A percentile compares a stretch with the other conserved stretches of the same genome.
phyloP scores from a whole-genome alignment of 441 rosid genomes.

The Euphorbia schlechtendalii region DNA sequence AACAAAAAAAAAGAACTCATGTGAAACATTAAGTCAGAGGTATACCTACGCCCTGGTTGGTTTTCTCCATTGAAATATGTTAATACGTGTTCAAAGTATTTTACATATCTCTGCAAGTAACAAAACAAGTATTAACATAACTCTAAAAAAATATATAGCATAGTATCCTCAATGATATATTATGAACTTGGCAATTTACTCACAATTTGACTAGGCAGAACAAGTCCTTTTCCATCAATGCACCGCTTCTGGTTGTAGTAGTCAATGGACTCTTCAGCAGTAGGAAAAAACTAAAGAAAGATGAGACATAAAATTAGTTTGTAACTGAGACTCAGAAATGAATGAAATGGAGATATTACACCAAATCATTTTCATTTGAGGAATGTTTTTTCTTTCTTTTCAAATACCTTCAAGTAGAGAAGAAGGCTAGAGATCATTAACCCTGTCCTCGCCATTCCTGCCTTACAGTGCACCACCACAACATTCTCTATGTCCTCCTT shows the following conservation, averaged over 20 bases:
- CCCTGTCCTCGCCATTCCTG: slow-evolving; percentile 99
- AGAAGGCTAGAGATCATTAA: slow-evolving; percentile 97
- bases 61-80: slow-evolving; percentile 88
- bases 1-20: neutral
- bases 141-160: neutral
- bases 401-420: slow-evolving; percentile 64
- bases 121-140: slow-evolving; percentile 16
- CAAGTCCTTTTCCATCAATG: slow-evolving; percentile 91
- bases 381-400: neutral
- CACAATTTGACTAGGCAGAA: slow-evolving; percentile 98
- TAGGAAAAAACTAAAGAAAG: slow-evolving; percentile 76
- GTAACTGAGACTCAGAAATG: neutral
- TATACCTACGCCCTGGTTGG: slow-evolving; percentile 84
- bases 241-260: slow-evolving; percentile 97
- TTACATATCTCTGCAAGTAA: slow-evolving; percentile 74
- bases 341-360: slow-evolving; percentile 4
- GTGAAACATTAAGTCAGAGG: slow-evolving; percentile 12
- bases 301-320: slow-evolving; percentile 5
- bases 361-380: slow-evolving; percentile 5
- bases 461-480: slow-evolving; percentile 97
- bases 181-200: slow-evolving; percentile 26
- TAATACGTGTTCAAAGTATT: slow-evolving; percentile 74
- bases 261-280: slow-evolving; percentile 96
- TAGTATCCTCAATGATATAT: neutral
- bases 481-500: slow-evolving; percentile 98